These are phyloP conservation scores for Leccinum longicurvipes DNA, from an alignment of 768 basidiomycete genomes.

Conservation along the genomic window DNA sequence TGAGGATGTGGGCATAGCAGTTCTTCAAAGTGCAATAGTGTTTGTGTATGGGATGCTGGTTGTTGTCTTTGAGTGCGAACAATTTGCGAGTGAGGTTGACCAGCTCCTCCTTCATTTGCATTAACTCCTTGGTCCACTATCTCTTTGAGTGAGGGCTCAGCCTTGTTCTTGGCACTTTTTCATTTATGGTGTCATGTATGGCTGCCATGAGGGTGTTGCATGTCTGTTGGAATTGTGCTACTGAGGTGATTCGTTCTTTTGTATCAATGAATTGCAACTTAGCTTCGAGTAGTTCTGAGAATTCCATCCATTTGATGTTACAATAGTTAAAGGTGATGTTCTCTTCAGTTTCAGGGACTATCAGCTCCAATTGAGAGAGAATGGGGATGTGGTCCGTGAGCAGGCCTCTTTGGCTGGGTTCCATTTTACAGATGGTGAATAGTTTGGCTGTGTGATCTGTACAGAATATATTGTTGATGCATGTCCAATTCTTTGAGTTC, in stretches of 20 bases:
- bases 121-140: background rate
- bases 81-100: background rate
- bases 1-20: background rate
- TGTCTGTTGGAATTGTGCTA: background rate
- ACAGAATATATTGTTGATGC: slow-evolving; percentile 37
- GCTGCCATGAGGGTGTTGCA: background rate
- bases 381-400: background rate
- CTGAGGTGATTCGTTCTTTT: background rate
- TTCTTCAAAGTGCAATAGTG: background rate
- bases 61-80: background rate
- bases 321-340: background rate
- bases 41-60: too few species aligned
- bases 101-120: background rate
- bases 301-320: background rate
- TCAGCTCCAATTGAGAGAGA: background rate
- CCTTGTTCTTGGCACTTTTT: background rate
- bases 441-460: background rate
- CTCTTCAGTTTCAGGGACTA: background rate
- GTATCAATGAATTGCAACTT: background rate
- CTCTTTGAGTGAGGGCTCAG: background rate
- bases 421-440: too few species aligned
- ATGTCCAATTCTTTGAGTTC: slow-evolving; percentile 25
- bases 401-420: too few species aligned
- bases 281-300: background rate
- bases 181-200: background rate